Percentiles rank a stretch among this genome's conserved stretches.
Evolutionary conservation across 345 rosid species (phyloP).

Genomic region (Melaleuca alternifolia): DNA sequence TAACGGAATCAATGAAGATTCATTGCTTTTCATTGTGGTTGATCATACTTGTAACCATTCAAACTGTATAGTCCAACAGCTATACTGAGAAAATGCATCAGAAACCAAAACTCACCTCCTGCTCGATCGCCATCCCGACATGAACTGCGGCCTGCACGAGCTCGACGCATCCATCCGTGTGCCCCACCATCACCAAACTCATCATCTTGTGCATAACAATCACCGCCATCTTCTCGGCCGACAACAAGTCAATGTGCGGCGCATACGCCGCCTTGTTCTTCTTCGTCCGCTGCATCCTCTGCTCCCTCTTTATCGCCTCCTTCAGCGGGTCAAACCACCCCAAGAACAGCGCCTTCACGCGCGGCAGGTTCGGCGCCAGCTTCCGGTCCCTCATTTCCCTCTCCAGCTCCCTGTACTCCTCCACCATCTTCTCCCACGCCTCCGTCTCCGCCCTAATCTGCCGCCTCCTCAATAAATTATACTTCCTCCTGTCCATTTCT

Average conservation of each 20-base stretch:
- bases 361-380: constrained; percentile 76
- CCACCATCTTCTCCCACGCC: constrained; percentile 80
- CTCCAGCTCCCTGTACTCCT: constrained; percentile 65
- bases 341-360: constrained; percentile 66
- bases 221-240: constrained; percentile 90
- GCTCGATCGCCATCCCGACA: constrained; percentile 81
- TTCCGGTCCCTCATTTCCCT: constrained; percentile 72
- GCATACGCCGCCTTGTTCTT: constrained; percentile 70
- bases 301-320: constrained; percentile 68
- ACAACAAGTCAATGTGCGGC: constrained; percentile 62
- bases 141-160: constrained; percentile 85
- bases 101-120: constrained; percentile 45
- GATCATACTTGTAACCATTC: not conserved
- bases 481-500: constrained; percentile 51
- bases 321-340: constrained; percentile 91
- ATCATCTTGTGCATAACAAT: constrained; percentile 96
- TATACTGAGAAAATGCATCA: not conserved
- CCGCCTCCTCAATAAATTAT: constrained; percentile 56
- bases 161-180: constrained; percentile 57
- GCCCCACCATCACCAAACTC: constrained; percentile 62
- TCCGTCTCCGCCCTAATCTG: constrained; percentile 87
- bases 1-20: not conserved
- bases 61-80: not conserved
- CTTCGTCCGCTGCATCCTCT: constrained; percentile 49
- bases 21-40: not conserved